phyloP scores from a whole-genome alignment of 2,329 filamentous ascomycete genomes.

The Oidium heveae region DNA sequence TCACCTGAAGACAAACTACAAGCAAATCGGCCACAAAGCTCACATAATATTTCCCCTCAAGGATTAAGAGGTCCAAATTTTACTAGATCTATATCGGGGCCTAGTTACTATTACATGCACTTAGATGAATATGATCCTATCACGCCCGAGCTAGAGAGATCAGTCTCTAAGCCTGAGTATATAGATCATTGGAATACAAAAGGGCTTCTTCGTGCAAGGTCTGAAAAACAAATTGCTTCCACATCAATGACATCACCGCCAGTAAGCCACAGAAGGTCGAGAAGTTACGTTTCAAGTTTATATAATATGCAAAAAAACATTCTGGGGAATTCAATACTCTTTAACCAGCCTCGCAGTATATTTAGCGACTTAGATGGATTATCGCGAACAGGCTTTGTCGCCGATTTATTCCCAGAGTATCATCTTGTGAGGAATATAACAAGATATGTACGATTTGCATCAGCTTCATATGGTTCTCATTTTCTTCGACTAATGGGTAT shows the following conservation, averaged over 20 bases:
- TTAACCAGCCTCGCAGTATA: conserved; percentile 13
- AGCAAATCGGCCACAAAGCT: too few relatives aligned
- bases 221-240: conserved; percentile 14
- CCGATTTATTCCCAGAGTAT: conserved; percentile 31
- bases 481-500: conserved; percentile 40
- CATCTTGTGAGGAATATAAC: conserved; percentile 36
- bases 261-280: conserved; percentile 12
- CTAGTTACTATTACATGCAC: not conserved
- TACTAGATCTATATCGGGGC: too few relatives aligned
- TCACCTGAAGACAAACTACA: too few relatives aligned
- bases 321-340: conserved; percentile 11
- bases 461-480: conserved; percentile 37
- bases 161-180: not conserved
- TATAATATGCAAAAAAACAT: conserved; percentile 30
- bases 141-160: not conserved
- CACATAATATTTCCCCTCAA: too few relatives aligned
- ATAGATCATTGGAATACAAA: not conserved
- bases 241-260: conserved; percentile 3
- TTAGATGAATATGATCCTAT: conserved; percentile 3
- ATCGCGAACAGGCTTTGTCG: conserved; percentile 24
- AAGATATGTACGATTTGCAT: conserved; percentile 40
- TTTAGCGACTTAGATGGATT: conserved; percentile 12
- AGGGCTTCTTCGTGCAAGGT: conserved; percentile 16
- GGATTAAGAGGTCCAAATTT: too few relatives aligned
- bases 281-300: conserved; percentile 21